Conservation (phyloP, 1,284 basidiomycete species). For the Leccinum subspadiceum region DNA sequence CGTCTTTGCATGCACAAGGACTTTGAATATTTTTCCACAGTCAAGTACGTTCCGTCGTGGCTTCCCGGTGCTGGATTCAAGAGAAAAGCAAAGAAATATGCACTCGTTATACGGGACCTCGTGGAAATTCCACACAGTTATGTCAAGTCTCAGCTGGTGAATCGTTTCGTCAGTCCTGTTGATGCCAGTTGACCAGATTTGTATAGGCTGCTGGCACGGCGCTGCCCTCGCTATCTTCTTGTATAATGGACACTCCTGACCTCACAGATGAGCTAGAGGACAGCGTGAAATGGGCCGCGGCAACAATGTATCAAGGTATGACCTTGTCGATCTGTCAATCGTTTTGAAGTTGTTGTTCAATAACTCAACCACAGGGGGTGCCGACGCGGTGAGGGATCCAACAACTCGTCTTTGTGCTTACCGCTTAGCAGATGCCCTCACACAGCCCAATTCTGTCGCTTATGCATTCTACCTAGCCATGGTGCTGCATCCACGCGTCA, state of each 20-base stretch:
- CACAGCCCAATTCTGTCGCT: slow-evolving; percentile 11
- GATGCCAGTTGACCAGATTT: background rate
- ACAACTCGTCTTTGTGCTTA: background rate
- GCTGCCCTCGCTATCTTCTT: slow-evolving; percentile 45
- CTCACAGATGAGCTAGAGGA: slow-evolving; percentile 45
- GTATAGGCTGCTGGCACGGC: slow-evolving; percentile 44
- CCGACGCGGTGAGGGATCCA: slow-evolving; percentile 15
- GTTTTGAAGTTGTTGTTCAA: background rate
- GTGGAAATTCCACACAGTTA: slow-evolving; percentile 50
- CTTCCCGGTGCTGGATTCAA: slow-evolving; percentile 61
- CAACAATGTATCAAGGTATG: slow-evolving; percentile 52
- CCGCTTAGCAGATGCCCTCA: background rate
- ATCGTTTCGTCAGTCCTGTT: background rate
- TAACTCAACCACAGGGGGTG: slow-evolving; percentile 9
- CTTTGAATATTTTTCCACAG: slow-evolving; percentile 16
- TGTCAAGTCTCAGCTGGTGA: slow-evolving; percentile 52
- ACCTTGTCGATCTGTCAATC: background rate
- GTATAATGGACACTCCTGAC: slow-evolving; percentile 42
- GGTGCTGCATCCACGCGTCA: slow-evolving; percentile 21
- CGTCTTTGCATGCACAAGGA: background rate
- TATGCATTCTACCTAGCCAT: slow-evolving; percentile 24
- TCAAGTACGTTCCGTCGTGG: slow-evolving; percentile 58
- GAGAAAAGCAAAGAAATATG: slow-evolving; percentile 45
- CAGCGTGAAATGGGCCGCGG: slow-evolving; percentile 56
- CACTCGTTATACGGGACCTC: slow-evolving; percentile 43